phyloP scores from a whole-genome alignment of 176 grass and related monocot genomes.

The Carex kokanica region DNA sequence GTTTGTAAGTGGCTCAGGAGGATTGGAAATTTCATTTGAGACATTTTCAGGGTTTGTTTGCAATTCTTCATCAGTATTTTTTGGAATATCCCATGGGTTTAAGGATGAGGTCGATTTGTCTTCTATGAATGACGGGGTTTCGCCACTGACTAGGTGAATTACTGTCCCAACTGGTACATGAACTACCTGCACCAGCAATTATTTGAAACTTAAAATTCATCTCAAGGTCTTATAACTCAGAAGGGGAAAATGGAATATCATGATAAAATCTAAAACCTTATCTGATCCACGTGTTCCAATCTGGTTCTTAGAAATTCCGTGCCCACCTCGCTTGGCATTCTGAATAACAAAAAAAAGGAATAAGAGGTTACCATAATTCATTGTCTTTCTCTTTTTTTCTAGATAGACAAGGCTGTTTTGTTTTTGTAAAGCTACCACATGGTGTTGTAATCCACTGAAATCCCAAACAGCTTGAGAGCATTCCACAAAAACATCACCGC shows the following conservation, averaged over 20 bases:
- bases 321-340: constrained; percentile 58
- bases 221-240: not conserved
- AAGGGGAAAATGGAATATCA: not conserved
- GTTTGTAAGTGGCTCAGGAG: constrained; percentile 19
- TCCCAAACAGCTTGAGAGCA: constrained; percentile 73
- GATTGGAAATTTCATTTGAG: not conserved
- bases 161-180: constrained; percentile 86
- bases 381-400: not conserved
- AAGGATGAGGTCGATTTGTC: constrained; percentile 40
- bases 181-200: constrained; percentile 41
- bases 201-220: not conserved
- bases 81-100: constrained; percentile 73
- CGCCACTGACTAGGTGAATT: constrained; percentile 76
- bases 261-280: constrained; percentile 36
- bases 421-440: constrained; percentile 42
- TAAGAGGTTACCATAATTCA: not conserved
- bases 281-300: constrained; percentile 60
- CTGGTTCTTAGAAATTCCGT: constrained; percentile 71
- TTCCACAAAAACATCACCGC: constrained; percentile 86
- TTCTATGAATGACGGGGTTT: constrained; percentile 40
- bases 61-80: constrained; percentile 22
- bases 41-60: not conserved
- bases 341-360: constrained; percentile 30
- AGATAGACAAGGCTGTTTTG: not conserved
- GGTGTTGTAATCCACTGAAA: constrained; percentile 71